Base-by-base conservation (phyloP, 2,329 filamentous ascomycete species). In the Fusarium succisae region DNA sequence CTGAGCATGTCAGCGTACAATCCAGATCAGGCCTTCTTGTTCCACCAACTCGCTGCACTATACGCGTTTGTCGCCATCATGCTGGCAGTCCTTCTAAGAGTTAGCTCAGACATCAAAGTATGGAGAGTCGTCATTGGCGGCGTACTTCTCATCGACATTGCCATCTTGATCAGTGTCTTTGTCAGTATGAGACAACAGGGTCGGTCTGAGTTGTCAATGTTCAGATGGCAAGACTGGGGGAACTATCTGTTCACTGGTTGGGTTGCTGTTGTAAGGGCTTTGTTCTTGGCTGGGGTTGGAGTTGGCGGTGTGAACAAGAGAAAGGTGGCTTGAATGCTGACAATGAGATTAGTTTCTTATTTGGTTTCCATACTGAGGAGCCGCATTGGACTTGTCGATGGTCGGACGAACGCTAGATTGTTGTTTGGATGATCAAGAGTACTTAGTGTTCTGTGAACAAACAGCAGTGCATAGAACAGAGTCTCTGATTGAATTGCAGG, bases 11-110 rank as follows among this genome's bases (percentile, higher is more conserved):
- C 73, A 2, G 17, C 60, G 3, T 69, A 69, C 35, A 72, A 78
- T 26, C 74, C 76, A 18, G 45, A 73, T 12, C 73, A 78, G 5
- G 65, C 51, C 6, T 78, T 78, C 35, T 65, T 78, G n/a, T 70
- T 74, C 14, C 73, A 78, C 43, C 74, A 77, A 20, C 66, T 77
- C 3, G 74, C 74, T 9, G 71, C 70, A 1, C 54, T 77, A 1
- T 79, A 66, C 44, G 58, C 59, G 1, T 77, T 77, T 8, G 43
- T 77, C 22, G 72, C 24, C 13, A 55, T 78, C 15, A 63, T 72
- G 22, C 57, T 75, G 1, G 68, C 28, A 3, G 69, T 38, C 2
- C 43, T 72, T 12, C 51, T 78, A 5, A 73, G 73, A 5, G 38
- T 59, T 17, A 75, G 53, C 30, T 56, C 65, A 0, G 73, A 78